These are phyloP conservation scores for Zygnema cylindricum DNA, from an alignment of 139 green algal genomes.

Conservation along the genomic window DNA sequence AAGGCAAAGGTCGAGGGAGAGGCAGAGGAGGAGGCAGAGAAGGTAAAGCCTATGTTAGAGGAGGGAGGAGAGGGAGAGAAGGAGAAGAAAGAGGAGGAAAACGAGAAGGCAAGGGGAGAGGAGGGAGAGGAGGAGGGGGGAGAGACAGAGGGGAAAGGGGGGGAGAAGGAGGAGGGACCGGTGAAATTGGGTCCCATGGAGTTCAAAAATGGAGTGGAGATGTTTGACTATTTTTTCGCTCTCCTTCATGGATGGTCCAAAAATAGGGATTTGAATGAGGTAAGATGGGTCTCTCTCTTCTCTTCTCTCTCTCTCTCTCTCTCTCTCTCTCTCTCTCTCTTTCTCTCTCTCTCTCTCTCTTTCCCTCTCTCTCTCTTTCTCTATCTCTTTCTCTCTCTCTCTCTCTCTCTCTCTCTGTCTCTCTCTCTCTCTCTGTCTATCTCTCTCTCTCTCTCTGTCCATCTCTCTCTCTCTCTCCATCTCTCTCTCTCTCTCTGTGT, in stretches of 20 bases:
- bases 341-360: not conserved
- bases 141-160: too few relatives aligned
- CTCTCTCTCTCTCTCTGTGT: too few relatives aligned
- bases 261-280: slow-evolving; percentile 56
- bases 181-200: slow-evolving; percentile 40
- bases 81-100: too few relatives aligned
- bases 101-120: slow-evolving; percentile 13
- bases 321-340: not conserved
- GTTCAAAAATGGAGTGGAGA: slow-evolving; percentile 28
- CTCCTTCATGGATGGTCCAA: slow-evolving; percentile 37
- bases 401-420: not conserved
- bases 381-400: not conserved
- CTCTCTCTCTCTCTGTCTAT: not conserved
- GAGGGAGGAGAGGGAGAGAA: too few relatives aligned
- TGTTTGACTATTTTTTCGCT: slow-evolving; percentile 57
- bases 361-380: slow-evolving; percentile 1
- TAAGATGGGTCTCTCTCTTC: slow-evolving; percentile 21
- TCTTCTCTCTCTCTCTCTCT: not conserved
- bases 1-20: slow-evolving; percentile 27
- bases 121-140: too few relatives aligned
- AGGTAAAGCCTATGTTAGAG: not conserved
- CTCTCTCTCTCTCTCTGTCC: too few relatives aligned
- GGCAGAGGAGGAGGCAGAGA: slow-evolving; percentile 38
- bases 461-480: too few relatives aligned
- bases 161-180: slow-evolving; percentile 23